Base-by-base conservation (phyloP, 177 flowering plant genomes). In the Telopea speciosissima region DNA sequence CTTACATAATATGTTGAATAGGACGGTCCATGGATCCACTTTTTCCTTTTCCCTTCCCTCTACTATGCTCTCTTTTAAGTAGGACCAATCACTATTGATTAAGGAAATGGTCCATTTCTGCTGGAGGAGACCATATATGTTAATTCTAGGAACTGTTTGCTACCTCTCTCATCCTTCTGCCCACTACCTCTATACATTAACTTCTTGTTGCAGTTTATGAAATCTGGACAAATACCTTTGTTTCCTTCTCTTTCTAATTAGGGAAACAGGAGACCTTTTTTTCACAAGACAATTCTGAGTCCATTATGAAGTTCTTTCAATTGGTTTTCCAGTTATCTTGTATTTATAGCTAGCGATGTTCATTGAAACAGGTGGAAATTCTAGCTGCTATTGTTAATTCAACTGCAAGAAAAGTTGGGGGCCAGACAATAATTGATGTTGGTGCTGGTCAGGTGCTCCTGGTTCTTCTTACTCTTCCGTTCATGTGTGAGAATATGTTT, bases 401-500 rank as follows among this genome's bases (percentile, higher is more conserved):
- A 10, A 49, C 87, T 72, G 87, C 92, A 56, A 81, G 67, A 36
- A 77, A 25, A 71, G 87, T 81, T 68, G 83, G 80, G 74, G 85
- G 90, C 76, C 75, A 77, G 44, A 81, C 85, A 22, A 73, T 92
- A 45, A 73, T 94, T 65, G 98, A 94, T 83, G 95, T 94, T 79
- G 98, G 98, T 77, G 86, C 98, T 78, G 98, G 98, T 73, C 98
- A 94, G 92, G 98, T 90, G 58, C 45, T 65, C 12, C 12, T 24
- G 8, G 24, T 58, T 64, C 22, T 58, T 21, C 2, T 19, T 58
- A 19, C n/a, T 19, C 61, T 52, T 52, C 58, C n/a, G 0, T 36
- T 8, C 40, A 36, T 36, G 40, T 49, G 54, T 16, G 19, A 49
- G 54, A 16, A 49, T 12, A 12, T 49, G 19, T n/a, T 68, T 31